Evolutionary conservation across 306 rosid species (phyloP), one percentile per base, ranked within the genome.

Genomic region (Inga laurina): DNA sequence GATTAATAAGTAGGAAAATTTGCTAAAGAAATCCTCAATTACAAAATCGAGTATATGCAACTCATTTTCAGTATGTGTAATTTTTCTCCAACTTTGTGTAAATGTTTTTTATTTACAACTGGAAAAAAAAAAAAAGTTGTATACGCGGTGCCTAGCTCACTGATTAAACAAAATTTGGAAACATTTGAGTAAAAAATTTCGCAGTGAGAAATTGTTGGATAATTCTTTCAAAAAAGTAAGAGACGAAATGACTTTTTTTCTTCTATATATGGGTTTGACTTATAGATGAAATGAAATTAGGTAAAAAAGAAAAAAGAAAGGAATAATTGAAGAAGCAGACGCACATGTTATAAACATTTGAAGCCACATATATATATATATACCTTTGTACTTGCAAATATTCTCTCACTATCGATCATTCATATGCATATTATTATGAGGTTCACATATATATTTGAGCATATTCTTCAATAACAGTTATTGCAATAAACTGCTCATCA

Each of bases 331-430:
- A 74, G 51, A n/a, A 72, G 74, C 83, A 77, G 79, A 8, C 30
- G 69, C 88, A 44, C 86, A 87, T 85, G 84, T 45, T 43, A 59
- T 35, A 49, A 57, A 37, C 68, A 81, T 71, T 74, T 13, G 45
- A 72, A 61, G 70, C 56, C 49, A 81, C 70, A 76, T 19, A 59
- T 59, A 59, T 49, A 83, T 64, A n/a, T n/a, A 75, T 24, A 57
- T 56, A 59, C 66, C 19, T 56, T 49, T 19, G 73, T 62, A 59
- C 57, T 57, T 48, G 79, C 35, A 82, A 78, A 59, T 59, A 22
- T 13, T 16, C 66, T 59, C 66, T 59, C 66, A 22, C 34, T 64
- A 52, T n/a, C 66, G 56, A 45, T 74, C 75, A 52, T 59, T 75
- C 71, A 48, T 75, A 59, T 30, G 64, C 73, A 82, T 43, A 46